A percentile compares a stretch with the other conserved stretches of the same genome.
Evolutionary conservation across 1,139 yeast species (phyloP).

Genomic region (Groenewaldozyma auringiensis): DNA sequence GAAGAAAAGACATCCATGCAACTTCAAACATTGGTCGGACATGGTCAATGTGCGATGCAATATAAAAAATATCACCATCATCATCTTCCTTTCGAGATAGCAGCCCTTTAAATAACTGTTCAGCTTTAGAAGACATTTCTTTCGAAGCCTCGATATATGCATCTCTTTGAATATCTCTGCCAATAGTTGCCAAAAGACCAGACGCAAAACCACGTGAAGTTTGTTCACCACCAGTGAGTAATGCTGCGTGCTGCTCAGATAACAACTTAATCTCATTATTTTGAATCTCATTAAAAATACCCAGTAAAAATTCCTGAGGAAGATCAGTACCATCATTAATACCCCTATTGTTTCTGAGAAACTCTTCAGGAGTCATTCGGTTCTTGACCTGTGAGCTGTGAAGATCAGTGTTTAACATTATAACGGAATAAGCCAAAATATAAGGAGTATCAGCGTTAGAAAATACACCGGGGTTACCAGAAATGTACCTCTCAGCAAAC

Average conservation of each 20-base stretch:
- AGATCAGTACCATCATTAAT: constrained; percentile 86
- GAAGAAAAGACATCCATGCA: constrained; percentile 93
- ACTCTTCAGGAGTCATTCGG: constrained; percentile 83
- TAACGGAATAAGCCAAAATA: constrained; percentile 84
- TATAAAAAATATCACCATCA: constrained; percentile 34
- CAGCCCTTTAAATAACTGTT: constrained; percentile 66
- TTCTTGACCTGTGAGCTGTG: constrained; percentile 75
- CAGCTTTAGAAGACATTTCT: constrained; percentile 87
- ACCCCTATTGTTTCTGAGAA: constrained; percentile 80
- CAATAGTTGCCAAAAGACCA: constrained; percentile 48
- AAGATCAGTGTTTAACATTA: constrained; percentile 87
- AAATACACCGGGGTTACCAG: constrained; percentile 78
- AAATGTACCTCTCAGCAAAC: constrained; percentile 85
- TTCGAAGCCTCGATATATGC: constrained; percentile 88
- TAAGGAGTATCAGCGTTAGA: constrained; percentile 94
- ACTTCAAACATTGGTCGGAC: constrained; percentile 91
- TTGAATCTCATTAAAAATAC: constrained; percentile 69
- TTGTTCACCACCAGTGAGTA: constrained; percentile 49
- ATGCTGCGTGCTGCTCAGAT: constrained; percentile 91
- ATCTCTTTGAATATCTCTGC: constrained; percentile 69
- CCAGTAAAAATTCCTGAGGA: constrained; percentile 61
- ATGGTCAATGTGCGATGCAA: constrained; percentile 79
- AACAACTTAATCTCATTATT: constrained; percentile 79
- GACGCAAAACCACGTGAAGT: constrained; percentile 36
- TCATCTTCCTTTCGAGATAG: constrained; percentile 38